phyloP scores from a whole-genome alignment of 2,329 filamentous ascomycete species.

The Fusarium irregulare region DNA sequence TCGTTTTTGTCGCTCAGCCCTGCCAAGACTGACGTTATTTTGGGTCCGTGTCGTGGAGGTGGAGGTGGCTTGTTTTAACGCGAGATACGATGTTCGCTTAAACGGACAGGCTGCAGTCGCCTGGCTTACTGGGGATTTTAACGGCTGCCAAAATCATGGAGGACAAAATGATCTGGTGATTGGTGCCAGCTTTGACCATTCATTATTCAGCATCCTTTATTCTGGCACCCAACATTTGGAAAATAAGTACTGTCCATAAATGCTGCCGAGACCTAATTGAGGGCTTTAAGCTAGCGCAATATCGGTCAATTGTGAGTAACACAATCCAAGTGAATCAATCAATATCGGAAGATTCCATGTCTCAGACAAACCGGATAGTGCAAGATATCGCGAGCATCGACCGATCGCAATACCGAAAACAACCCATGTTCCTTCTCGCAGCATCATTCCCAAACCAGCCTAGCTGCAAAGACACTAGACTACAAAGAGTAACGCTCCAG shows the following conservation, averaged over 20 bases:
- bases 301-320: rapidly evolving
- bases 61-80: conserved; percentile 21
- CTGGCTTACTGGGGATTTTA: neutral
- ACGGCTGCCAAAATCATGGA: neutral
- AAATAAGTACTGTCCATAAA: neutral
- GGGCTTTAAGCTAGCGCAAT: rapidly evolving
- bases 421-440: conserved; percentile 24
- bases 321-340: neutral
- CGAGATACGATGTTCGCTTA: conserved; percentile 13
- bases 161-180: too few relatives aligned
- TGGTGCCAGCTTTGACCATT: too few relatives aligned
- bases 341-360: rapidly evolving
- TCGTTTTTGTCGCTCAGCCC: conserved; percentile 32
- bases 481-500: conserved; percentile 7
- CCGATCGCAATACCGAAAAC: neutral
- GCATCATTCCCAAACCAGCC: conserved; percentile 24
- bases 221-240: rapidly evolving
- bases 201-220: neutral
- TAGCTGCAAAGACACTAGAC: conserved; percentile 1
- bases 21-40: conserved; percentile 10
- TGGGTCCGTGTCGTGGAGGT: conserved; percentile 2
- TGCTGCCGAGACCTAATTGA: neutral
- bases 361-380: neutral
- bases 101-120: neutral
- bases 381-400: neutral